These are phyloP conservation scores for Phytophthora rubi DNA, from an alignment of 352 stramenopile genomes.

Conservation along the genomic window DNA sequence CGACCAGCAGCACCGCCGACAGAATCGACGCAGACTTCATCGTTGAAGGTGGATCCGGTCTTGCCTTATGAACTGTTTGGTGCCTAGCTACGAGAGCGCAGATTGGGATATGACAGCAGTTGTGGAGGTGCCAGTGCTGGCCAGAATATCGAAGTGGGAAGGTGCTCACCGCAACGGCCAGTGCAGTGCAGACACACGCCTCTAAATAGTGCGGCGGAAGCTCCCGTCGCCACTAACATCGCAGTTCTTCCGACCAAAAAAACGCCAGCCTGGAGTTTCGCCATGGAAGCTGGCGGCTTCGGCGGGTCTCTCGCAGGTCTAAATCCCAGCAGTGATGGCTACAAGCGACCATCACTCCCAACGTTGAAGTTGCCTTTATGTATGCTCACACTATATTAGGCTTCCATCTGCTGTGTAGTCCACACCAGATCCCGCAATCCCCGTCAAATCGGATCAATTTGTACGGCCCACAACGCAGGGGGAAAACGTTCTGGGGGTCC, in stretches of 20 bases:
- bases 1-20: slow-evolving; percentile 28
- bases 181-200: not conserved
- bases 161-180: slow-evolving; percentile 26
- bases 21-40: slow-evolving; percentile 27
- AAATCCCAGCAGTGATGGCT: not conserved
- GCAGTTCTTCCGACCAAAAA: not conserved
- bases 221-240: not conserved
- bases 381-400: slow-evolving; percentile 2
- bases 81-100: slow-evolving; percentile 12
- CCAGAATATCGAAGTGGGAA: slow-evolving; percentile 29
- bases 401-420: not conserved
- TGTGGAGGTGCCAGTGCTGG: slow-evolving; percentile 1
- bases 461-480: slow-evolving; percentile 25
- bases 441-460: slow-evolving; percentile 35
- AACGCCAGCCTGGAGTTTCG: slow-evolving; percentile 10
- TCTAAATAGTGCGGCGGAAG: slow-evolving; percentile 14
- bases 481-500: slow-evolving; percentile 34
- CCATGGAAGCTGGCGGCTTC: not conserved
- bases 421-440: slow-evolving; percentile 3
- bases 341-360: slow-evolving; percentile 1
- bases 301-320: not conserved
- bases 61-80: not conserved
- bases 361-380: slow-evolving; percentile 36
- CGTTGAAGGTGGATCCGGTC: not conserved
- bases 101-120: slow-evolving; percentile 29